Evolutionary conservation across 2,329 filamentous ascomycete genomes (phyloP).

Genomic region (Gnomoniopsis smithogilvyi): DNA sequence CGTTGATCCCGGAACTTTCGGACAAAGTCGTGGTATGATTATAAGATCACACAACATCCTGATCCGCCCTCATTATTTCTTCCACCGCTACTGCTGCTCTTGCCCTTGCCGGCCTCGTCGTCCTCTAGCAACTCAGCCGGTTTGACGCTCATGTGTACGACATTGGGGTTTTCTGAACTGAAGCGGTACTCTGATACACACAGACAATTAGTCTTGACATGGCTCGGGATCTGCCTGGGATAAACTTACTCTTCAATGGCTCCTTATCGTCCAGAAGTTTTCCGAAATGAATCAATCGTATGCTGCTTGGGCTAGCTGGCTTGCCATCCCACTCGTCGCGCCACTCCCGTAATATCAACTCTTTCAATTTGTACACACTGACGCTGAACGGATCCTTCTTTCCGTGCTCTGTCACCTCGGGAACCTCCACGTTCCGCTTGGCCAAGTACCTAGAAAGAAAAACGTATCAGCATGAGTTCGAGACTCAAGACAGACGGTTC

Average conservation of each 20-base stretch:
- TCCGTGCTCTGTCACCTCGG: conserved; percentile 58
- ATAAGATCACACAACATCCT: conserved; percentile 52
- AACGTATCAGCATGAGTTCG: too few species aligned
- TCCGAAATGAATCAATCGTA: conserved; percentile 88
- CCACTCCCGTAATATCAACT: conserved; percentile 92
- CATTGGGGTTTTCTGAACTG: conserved; percentile 70
- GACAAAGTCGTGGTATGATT: conserved; percentile 18
- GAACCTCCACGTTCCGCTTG: conserved; percentile 75
- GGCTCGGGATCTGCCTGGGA: neutral
- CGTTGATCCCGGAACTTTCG: neutral
- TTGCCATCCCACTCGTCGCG: conserved; percentile 85
- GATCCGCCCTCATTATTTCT: conserved; percentile 37
- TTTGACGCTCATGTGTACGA: conserved; percentile 92
- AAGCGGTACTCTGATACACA: conserved; percentile 68
- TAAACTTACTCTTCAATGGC: conserved; percentile 69
- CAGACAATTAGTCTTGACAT: neutral
- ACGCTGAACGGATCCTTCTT: conserved; percentile 79
- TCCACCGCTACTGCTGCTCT: conserved; percentile 43
- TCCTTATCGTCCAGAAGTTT: conserved; percentile 88
- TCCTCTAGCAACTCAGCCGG: conserved; percentile 83
- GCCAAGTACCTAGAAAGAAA: conserved; percentile 55
- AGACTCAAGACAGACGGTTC: too few species aligned
- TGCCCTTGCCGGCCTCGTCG: conserved; percentile 68
- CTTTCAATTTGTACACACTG: conserved; percentile 90
- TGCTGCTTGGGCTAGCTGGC: conserved; percentile 82